Conservation (phyloP, 306 rosid species). For the Albizia julibrissin region DNA sequence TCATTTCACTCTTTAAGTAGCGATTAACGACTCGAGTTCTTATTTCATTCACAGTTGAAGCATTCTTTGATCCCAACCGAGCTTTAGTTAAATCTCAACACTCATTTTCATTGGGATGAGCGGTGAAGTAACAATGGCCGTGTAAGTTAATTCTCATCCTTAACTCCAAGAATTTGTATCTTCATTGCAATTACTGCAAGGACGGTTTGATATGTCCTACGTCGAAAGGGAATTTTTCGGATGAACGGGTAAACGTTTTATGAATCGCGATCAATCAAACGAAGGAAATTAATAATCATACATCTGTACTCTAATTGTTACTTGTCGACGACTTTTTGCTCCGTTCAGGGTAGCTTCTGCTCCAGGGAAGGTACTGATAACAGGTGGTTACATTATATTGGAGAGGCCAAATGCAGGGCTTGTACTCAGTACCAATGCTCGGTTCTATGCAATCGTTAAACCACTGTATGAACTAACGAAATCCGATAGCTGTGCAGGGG, state of each 20-base stretch:
- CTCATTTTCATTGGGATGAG: not conserved
- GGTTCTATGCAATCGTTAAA: constrained; percentile 74
- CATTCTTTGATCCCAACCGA: not conserved
- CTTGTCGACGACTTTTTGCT: not conserved
- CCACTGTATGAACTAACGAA: constrained; percentile 54
- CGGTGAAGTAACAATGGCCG: constrained; percentile 14
- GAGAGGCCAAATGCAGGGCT: constrained; percentile 86
- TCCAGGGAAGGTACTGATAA: constrained; percentile 79
- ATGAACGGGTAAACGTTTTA: not conserved
- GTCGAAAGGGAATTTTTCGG: not conserved
- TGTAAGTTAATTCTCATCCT: constrained; percentile 25
- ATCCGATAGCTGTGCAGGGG: constrained; percentile 78
- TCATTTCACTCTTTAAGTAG: not conserved
- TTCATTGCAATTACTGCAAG: not conserved
- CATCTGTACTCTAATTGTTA: not conserved
- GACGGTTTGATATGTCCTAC: not conserved
- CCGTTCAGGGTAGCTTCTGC: constrained; percentile 69
- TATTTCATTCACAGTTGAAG: not conserved
- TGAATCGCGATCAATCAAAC: not conserved
- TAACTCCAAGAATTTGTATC: not conserved
- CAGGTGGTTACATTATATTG: constrained; percentile 76
- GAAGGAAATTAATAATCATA: not conserved
- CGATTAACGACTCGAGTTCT: not conserved
- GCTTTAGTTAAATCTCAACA: not conserved
- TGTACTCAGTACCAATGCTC: constrained; percentile 78